Evolutionary conservation across 805 yeast species (phyloP), one percentile per base, ranked within the genome.

Genomic region (Zygosaccharomyces bisporus): DNA sequence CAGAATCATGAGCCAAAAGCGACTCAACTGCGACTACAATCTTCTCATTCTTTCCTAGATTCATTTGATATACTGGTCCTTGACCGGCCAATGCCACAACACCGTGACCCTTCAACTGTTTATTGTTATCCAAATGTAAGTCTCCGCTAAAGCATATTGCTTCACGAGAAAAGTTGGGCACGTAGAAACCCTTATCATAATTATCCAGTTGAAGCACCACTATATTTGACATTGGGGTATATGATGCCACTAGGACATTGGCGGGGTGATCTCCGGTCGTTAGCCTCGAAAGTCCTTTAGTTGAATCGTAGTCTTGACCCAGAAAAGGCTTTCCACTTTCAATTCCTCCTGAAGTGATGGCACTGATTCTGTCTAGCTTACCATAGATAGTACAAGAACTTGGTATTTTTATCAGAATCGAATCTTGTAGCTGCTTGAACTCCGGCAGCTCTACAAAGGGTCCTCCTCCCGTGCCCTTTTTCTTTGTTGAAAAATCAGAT

Each of bases 71-170:
- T 10, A 62, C 46, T 4, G 67, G 66, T 1, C 62, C 61, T 9
- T 52, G 32, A 2, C 69, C 68, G n/a, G 50, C 56, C 7, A 67
- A 42, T 12, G 65, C 61, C 12, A 66, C 25, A 12, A 60, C 51
- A 1, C 67, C 64, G n/a, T 50, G 46, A 1, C 62, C 66, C 9
- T 43, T 49, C 3, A 60, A n/a, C 10, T 46, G 47, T n/a, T 51
- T 50, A 6, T 36, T 44, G 14, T 34, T 14, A 16, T 41, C 41
- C 27, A 52, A 32, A 4, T 41, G 35, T n/a, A 60, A 35, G 36
- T 57, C 54, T 20, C 62, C 64, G 34, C 57, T 47, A 42, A 53
- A 58, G 32, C 61, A 60, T 12, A 60, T 35, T 10, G 57, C 42
- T 25, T 46, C 47, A 12, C 44, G 37, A 6, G 44, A 36, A 16